A percentile compares a stretch with the other conserved stretches of the same genome.
Conservation (phyloP, 257 asterid species). For the Nemophila menziesii region DNA sequence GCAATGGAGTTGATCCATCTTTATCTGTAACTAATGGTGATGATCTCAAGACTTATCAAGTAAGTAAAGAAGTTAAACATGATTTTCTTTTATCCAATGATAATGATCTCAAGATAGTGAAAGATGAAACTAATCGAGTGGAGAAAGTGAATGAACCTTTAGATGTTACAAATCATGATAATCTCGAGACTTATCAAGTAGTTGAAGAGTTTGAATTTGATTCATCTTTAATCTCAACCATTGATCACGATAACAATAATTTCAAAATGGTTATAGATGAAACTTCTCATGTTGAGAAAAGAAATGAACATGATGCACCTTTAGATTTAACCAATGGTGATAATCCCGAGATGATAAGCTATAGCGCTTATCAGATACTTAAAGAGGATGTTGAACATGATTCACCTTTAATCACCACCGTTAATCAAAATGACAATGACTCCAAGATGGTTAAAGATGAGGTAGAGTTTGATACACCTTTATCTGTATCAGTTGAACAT, state of each 20-base stretch:
- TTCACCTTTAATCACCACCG: slow-evolving; percentile 1
- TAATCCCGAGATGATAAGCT: too few relatives aligned
- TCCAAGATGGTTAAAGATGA: too few relatives aligned
- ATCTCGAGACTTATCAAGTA: too few relatives aligned
- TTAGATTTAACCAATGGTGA: too few relatives aligned
- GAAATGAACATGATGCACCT: too few relatives aligned
- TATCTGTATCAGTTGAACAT: neutral
- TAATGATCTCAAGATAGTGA: slow-evolving; percentile 1
- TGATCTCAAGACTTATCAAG: too few relatives aligned
- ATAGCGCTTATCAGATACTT: too few relatives aligned
- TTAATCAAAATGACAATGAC: slow-evolving; percentile 1
- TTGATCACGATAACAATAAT: slow-evolving; percentile 2
- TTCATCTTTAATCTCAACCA: slow-evolving; percentile 1
- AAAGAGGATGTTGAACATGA: slow-evolving; percentile 10
- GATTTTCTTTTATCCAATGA: slow-evolving; percentile 1
- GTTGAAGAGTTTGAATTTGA: slow-evolving; percentile 11
- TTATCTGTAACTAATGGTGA: too few relatives aligned
- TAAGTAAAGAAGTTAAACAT: slow-evolving; percentile 16
- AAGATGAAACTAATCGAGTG: neutral
- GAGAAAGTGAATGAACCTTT: too few relatives aligned
- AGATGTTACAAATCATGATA: too few relatives aligned
- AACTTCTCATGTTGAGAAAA: slow-evolving; percentile 1
- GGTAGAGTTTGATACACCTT: slow-evolving; percentile 3
- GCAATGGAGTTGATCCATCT: too few relatives aligned
- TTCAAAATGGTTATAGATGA: neutral